Percentiles rank a stretch among this genome's conserved stretches.
Evolutionary conservation across 176 grass and related monocot species (phyloP).

Genomic region (Chloris gayana): DNA sequence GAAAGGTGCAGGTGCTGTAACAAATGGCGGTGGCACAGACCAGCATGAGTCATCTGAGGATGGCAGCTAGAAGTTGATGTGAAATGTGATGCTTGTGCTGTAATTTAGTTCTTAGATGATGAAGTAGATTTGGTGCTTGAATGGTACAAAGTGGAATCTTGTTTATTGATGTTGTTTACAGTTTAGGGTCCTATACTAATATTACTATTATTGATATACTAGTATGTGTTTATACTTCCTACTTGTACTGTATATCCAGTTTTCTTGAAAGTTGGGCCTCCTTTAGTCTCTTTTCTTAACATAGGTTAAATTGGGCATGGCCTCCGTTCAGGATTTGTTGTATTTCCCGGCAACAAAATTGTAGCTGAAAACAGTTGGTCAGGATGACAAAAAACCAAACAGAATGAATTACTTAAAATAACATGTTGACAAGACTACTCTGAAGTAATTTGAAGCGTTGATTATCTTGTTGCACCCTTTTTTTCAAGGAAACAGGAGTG

Average conservation of each 20-base stretch:
- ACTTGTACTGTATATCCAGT: slow-evolving; percentile 25
- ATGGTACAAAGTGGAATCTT: slow-evolving; percentile 14
- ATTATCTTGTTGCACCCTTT: no score
- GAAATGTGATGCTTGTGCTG: slow-evolving; percentile 13
- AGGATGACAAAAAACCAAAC: no score
- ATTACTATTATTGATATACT: slow-evolving; percentile 2
- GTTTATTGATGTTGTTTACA: slow-evolving; percentile 8
- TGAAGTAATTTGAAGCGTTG: no score
- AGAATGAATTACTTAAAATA: no score
- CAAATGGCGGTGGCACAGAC: slow-evolving; percentile 40
- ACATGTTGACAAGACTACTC: no score
- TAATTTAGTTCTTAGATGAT: slow-evolving; percentile 9
- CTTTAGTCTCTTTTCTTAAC: neutral
- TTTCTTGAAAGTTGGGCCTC: neutral
- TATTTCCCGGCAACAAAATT: no score
- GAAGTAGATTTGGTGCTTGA: slow-evolving; percentile 23
- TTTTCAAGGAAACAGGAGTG: no score
- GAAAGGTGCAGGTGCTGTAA: slow-evolving; percentile 31
- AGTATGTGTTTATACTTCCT: neutral
- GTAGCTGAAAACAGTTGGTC: no score
- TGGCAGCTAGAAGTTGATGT: slow-evolving; percentile 36
- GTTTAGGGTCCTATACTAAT: slow-evolving; percentile 22
- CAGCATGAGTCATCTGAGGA: slow-evolving; percentile 44
- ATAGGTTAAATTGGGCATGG: neutral
- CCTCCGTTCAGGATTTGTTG: no score